Evolutionary conservation across 495 filamentous ascomycete species (phyloP).

Genomic region (Sporormia fimetaria): DNA sequence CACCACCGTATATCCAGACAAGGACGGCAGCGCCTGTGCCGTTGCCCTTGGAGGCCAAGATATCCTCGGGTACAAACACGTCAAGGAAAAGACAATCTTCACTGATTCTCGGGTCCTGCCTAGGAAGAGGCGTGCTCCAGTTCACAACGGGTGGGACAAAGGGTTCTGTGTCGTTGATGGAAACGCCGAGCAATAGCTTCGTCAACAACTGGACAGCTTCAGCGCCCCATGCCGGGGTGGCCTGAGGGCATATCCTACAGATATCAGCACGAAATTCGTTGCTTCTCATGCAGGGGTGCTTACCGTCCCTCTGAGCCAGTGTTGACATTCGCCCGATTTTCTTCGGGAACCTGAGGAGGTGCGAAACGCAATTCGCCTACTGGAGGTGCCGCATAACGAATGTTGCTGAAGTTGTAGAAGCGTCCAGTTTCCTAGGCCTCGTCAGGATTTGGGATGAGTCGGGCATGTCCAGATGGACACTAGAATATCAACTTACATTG

Average conservation of each 20-base stretch:
- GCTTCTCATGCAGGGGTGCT: background rate
- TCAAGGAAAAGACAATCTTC: constrained; percentile 29
- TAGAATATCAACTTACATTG: constrained; percentile 18
- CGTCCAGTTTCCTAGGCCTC: constrained; percentile 12
- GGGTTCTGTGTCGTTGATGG: constrained; percentile 3
- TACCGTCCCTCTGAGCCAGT: constrained; percentile 12
- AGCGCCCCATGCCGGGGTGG: constrained; percentile 5
- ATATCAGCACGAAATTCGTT: background rate
- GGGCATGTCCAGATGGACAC: background rate
- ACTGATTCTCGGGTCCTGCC: constrained; percentile 2
- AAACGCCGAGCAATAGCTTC: constrained; percentile 1
- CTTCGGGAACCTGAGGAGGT: constrained; percentile 12
- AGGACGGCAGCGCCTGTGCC: constrained; percentile 17
- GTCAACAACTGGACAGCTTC: constrained; percentile 2
- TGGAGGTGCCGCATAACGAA: constrained; percentile 25
- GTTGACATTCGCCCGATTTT: constrained; percentile 15
- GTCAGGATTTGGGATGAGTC: constrained; percentile 1
- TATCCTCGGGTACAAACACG: constrained; percentile 20
- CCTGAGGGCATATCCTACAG: constrained; percentile 21
- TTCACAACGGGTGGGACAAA: constrained; percentile 9
- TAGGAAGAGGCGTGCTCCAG: background rate
- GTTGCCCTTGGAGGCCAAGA: constrained; percentile 6
- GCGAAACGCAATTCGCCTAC: constrained; percentile 19
- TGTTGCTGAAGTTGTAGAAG: constrained; percentile 27
- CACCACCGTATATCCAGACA: constrained; percentile 27